Evolutionary conservation across 345 rosid genomes (phyloP), one percentile per base, ranked within the genome.

Genomic region (Salix exigua): DNA sequence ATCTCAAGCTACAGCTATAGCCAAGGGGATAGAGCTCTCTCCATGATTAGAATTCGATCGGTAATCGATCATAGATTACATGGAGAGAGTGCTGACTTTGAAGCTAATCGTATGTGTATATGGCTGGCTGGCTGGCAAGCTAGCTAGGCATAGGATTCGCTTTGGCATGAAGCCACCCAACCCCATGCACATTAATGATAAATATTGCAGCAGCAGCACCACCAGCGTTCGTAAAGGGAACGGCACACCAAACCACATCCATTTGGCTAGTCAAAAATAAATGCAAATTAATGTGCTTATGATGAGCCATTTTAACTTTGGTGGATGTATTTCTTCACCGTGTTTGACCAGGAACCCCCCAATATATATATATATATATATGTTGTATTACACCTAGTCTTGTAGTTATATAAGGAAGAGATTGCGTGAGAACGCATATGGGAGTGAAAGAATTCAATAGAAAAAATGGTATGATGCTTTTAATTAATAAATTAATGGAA

Each of bases 191-290:
- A 64, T 64, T 64, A 64, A 64, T 64, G 67, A 12, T 64, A 17
- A 28, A 11, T 16, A 64, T 2, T 2, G 33, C 1, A 33, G 33
- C 6, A 11, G 25, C 17, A 38, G 16, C 6, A 67, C 11, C n/a
- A 19, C 44, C 14, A 86, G 90, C 79, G 81, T 80, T 88, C 90
- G 90, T 88, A 72, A 88, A 88, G 90, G 88, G 80, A 79, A 88
- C 90, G 90, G 90, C 88, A 82, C 81, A 70, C n/a, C 67, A 67
- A 48, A 17, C 0, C 35, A 11, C 17, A 17, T 60, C 40, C 68
- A 33, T 50, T 62, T 25, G 21, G 38, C 19, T 38, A 74, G 69
- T 37, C 31, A 38, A 23, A 50, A 69, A 60, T 38, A 38, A 68
- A 68, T 75, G 44, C 23, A 72, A 63, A 35, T 38, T 66, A 25